Evolutionary conservation across 805 yeast genomes (phyloP), one percentile per base, ranked within the genome.

Genomic region (Suhomyces emberorum): DNA sequence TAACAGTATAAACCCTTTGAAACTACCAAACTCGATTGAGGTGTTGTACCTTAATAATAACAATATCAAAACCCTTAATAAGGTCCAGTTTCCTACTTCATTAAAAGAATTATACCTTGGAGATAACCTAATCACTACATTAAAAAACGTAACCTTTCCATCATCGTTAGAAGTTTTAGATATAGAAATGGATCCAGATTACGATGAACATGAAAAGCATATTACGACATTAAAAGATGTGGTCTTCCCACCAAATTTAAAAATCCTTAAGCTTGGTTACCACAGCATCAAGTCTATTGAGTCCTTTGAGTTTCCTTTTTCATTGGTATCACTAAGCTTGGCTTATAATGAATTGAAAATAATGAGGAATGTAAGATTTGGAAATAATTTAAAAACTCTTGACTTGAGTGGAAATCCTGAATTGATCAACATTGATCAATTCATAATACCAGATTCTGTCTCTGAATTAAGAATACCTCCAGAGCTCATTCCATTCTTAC

Each of bases 381-480:
- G 70, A 10, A 52, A 56, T 18, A 49, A 54, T 18, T 50, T 69
- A 15, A 58, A 51, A 32, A 43, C 51, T 4, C 45, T 69, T 23
- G 70, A 69, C 43, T 49, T 69, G 14, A 62, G 70, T 43, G 73
- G 72, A 1, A 69, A 69, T 44, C 63, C 57, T 35, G 72, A 68
- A 25, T 53, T 69, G 23, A 45, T 52, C 16, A 58, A 55, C 33
- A 49, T 69, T 18, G 74, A 68, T 37, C 64, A 59, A 25, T 53
- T 67, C 20, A 34, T 52, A 4, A 46, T 67, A 4, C 74, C 74
- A 2, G 63, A 61, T 12, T 54, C 69, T 3, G 57, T 69, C 3
- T 44, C 49, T n/a, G 67, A 59, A n/a, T 48, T 69, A 32, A 44
- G 59, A 31, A 45, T 67, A 15, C 65, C 72, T 2, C 48, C 63